Conservation (phyloP, 495 filamentous ascomycete species). For the Aspergillus steynii region DNA sequence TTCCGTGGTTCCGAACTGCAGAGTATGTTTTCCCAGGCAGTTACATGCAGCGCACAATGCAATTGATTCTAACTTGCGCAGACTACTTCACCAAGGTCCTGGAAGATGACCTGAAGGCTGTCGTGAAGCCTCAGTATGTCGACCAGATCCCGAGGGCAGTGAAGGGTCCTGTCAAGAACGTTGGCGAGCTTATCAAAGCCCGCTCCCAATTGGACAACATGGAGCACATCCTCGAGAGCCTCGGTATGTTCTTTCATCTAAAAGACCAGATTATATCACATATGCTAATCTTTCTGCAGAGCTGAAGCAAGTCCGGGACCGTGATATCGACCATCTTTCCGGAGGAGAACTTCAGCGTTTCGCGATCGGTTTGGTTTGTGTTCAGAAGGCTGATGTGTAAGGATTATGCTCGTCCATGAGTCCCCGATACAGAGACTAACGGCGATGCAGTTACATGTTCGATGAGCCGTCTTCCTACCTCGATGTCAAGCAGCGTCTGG, state of each 20-base stretch:
- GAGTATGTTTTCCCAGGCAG: slow-evolving; percentile 56
- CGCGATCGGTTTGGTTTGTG: slow-evolving; percentile 91
- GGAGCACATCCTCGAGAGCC: slow-evolving; percentile 77
- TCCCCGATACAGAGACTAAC: neutral
- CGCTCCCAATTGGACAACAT: slow-evolving; percentile 77
- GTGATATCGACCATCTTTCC: slow-evolving; percentile 85
- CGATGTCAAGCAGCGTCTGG: slow-evolving; percentile 97
- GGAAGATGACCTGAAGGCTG: slow-evolving; percentile 93
- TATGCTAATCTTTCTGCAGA: slow-evolving; percentile 53
- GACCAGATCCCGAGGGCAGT: slow-evolving; percentile 95
- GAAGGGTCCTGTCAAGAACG: slow-evolving; percentile 71
- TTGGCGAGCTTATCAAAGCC: slow-evolving; percentile 71
- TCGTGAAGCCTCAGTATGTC: slow-evolving; percentile 98
- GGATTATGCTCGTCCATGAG: slow-evolving; percentile 17
- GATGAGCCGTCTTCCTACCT: slow-evolving; percentile 98
- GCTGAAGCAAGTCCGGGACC: slow-evolving; percentile 79
- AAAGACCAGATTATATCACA: neutral
- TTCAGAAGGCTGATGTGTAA: slow-evolving; percentile 94
- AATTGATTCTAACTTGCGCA: slow-evolving; percentile 32
- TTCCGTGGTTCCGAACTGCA: slow-evolving; percentile 97
- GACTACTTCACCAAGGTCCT: slow-evolving; percentile 98
- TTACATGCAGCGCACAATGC: neutral
- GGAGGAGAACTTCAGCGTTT: slow-evolving; percentile 98
- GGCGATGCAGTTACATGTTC: slow-evolving; percentile 82
- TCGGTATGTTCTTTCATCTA: slow-evolving; percentile 51